Evolutionary conservation across 352 stramenopile species (phyloP), one percentile per base, ranked within the genome.

Genomic region (Globisporangium ultimum): DNA sequence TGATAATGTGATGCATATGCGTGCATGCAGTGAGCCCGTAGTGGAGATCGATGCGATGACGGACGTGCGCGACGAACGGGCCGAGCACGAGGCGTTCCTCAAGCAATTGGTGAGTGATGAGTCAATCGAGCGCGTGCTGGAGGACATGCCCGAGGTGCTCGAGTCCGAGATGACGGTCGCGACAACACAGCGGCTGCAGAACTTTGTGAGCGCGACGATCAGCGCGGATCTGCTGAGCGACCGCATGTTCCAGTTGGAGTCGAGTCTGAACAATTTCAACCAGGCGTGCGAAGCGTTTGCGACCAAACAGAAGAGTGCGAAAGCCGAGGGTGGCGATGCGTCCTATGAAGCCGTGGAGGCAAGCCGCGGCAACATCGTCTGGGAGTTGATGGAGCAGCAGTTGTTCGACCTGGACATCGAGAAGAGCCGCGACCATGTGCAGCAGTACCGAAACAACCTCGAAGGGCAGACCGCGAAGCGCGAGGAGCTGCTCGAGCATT

Each of bases 181-280:
- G 38, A 66, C 84, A 55, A 59, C 71, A 20, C 63, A 71, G 32
- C 70, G 71, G 24, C 61, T 95, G 22, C 83, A 95, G 65, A 72
- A 89, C 32, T 69, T 95, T 1, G 84, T 90, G 34, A 91, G 78
- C 50, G 81, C 82, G 18, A 91, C 83, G 8, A 92, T 95, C 56
- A 93, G 80, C 32, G 80, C 85, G 0, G 85, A 95, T 49, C 72
- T 95, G 66, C 68, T 95, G 34, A 95, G 85, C 69, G 85, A 95
- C 61, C 81, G 85, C 54, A 93, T 95, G 83, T 95, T 95, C 64
- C 85, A 95, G 70, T 72, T 95, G 53, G 73, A 93, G 63, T 91
- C 81, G 53, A 90, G 76, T 55, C 70, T 92, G 24, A 87, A 69
- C 48, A 76, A 74, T 12, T 95, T 95, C 61, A 72, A 86, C 48